Percentiles rank a stretch among this genome's conserved stretches.
Evolutionary conservation across 169 alveolate genomes (phyloP).

Genomic region (Blepharisma undulans): DNA sequence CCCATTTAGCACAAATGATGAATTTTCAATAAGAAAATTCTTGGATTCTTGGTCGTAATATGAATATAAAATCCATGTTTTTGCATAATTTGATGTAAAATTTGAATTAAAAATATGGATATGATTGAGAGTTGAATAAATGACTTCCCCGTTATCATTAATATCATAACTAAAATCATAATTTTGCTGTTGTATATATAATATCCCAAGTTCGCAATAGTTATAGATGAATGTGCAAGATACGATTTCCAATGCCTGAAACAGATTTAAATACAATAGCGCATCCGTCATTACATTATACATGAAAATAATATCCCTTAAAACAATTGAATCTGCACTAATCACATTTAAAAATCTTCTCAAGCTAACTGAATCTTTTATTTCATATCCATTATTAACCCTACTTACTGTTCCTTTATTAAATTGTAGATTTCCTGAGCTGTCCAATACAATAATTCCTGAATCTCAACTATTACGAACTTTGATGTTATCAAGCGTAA

Average conservation of each 20-base stretch:
- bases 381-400: background rate
- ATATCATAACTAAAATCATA: background rate
- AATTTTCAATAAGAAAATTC: background rate
- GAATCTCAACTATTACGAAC: background rate
- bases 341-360: background rate
- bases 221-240: background rate
- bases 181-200: background rate
- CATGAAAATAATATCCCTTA: background rate
- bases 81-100: background rate
- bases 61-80: background rate
- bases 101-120: background rate
- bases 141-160: background rate
- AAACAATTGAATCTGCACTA: background rate
- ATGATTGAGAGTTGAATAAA: background rate
- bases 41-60: background rate
- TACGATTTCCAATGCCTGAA: background rate
- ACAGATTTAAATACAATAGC: background rate
- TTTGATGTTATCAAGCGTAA: background rate
- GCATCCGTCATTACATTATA: background rate
- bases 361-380: background rate
- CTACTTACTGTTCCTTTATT: background rate
- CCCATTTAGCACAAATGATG: background rate
- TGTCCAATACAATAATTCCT: background rate
- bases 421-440: background rate
- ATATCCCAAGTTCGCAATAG: background rate